A percentile compares a stretch with the other conserved stretches of the same genome.
phyloP scores from a whole-genome alignment of 176 grass and related monocot species.

The Pharus latifolius region DNA sequence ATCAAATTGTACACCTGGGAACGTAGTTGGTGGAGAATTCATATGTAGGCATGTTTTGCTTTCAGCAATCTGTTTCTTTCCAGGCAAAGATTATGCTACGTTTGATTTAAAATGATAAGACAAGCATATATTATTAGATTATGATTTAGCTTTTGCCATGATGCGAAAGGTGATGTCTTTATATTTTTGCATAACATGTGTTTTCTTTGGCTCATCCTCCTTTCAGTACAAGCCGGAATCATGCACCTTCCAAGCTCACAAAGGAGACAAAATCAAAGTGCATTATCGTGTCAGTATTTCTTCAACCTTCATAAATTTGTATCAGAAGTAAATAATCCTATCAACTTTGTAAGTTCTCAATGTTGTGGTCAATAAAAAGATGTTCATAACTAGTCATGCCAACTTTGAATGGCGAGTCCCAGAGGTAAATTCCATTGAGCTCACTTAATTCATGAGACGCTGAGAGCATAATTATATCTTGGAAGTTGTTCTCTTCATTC shows the following conservation, averaged over 20 bases:
- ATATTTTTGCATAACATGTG: not conserved
- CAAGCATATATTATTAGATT: not conserved
- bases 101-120: not conserved
- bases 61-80: not conserved
- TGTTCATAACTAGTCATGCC: not conserved
- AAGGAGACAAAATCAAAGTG: slow-evolving; percentile 80
- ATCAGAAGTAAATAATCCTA: not conserved
- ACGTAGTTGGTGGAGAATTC: not conserved
- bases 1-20: not conserved
- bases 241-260: slow-evolving; percentile 72
- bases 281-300: slow-evolving; percentile 70
- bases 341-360: not conserved
- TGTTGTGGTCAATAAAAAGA: not conserved
- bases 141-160: not conserved
- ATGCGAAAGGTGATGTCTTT: not conserved
- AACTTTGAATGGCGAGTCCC: not conserved
- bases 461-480: too few species aligned
- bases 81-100: not conserved
- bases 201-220: not conserved
- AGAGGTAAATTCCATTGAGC: not conserved
- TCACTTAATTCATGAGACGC: too few species aligned
- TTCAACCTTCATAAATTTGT: not conserved
- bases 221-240: slow-evolving; percentile 77
- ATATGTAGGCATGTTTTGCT: not conserved
- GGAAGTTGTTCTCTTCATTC: too few species aligned